Evolutionary conservation across 345 rosid genomes (phyloP), one percentile per base, ranked within the genome.

Genomic region (Eucalyptus sp.): DNA sequence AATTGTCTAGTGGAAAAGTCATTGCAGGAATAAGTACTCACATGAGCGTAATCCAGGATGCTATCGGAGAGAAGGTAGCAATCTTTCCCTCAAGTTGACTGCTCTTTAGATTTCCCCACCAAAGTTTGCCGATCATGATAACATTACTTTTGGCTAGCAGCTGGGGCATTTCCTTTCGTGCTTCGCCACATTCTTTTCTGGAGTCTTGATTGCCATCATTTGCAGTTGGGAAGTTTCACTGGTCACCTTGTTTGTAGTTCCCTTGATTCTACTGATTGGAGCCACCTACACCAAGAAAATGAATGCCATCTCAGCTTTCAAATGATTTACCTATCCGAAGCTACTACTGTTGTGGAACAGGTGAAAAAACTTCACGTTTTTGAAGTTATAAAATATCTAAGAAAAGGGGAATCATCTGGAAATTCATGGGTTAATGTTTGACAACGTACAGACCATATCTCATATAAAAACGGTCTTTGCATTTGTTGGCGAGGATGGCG

Each of bases 391-490:
- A 17, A 8, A 31, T 33, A 68, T 66, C 79, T 31, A 33, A 33
- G 6, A 17, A 31, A 8, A 33, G 11, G 13, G 12, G 7, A 31
- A 66, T 66, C 7, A 17, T 68, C 24, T 4, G 24, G 10, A 31
- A 33, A 31, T 22, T 68, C 11, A 31, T 1, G 12, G 43, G 43
- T 17, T 17, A 68, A 8, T 37, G 80, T 33, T 68, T 62, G 71
- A 58, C 64, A 22, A 62, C 50, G 17, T 16, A 33, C 94, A 95
- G 95, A 89, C 92, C 17, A 88, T 94, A 88, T 91, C 94, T 58
- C 96, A 95, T 90, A 94, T 95, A 89, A 94, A 91, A 89, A 94
- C 93, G 7, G 97, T 95, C 22, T 94, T 94, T 89, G 91, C 97
- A 43, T 95, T 94, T 88, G 95, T 92, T 14, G 94, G 96, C 64